Percentiles rank a stretch among this genome's conserved stretches.
These are phyloP conservation scores for Ceratocystis cubensis DNA, from an alignment of 2,329 filamentous ascomycete genomes.

Conservation along the genomic window DNA sequence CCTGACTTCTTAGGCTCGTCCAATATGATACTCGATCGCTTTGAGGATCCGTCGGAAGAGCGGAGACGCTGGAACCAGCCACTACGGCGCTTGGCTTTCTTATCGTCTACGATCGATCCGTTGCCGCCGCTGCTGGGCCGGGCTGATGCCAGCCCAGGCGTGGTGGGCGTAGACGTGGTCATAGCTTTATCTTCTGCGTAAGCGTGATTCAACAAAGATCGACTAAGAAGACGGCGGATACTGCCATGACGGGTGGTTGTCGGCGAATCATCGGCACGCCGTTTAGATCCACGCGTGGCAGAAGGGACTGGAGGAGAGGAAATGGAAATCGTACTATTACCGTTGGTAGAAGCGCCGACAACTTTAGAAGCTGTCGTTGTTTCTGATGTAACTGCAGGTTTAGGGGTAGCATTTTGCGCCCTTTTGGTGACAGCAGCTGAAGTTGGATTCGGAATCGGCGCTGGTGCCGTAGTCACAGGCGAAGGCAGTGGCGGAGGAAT, in stretches of 20 bases:
- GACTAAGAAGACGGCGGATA: conserved; percentile 46
- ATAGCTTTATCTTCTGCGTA: conserved; percentile 38
- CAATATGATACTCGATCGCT: conserved; percentile 34
- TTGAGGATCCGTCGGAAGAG: conserved; percentile 28
- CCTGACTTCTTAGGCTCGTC: conserved; percentile 31
- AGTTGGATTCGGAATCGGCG: not conserved
- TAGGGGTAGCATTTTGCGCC: conserved; percentile 2
- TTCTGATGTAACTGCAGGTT: conserved; percentile 21
- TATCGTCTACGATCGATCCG: conserved; percentile 38
- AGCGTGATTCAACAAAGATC: conserved; percentile 41
- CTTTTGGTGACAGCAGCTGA: not conserved
- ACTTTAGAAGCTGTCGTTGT: not conserved
- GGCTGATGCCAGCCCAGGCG: conserved; percentile 14
- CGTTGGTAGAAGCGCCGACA: conserved; percentile 22
- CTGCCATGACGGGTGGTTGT: conserved; percentile 41
- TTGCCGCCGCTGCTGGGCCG: conserved; percentile 42
- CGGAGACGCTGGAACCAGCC: conserved; percentile 48
- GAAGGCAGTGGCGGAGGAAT: conserved; percentile 48
- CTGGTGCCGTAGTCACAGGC: conserved; percentile 29
- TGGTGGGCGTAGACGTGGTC: conserved; percentile 23
- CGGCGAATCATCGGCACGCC: conserved; percentile 37
- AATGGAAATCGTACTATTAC: conserved; percentile 32
- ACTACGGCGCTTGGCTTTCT: conserved; percentile 43
- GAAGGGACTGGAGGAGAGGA: conserved; percentile 23
- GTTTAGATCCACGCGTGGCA: conserved; percentile 33